Base-by-base conservation (phyloP, 1,284 basidiomycete genomes). In the Stereum hirsutum region DNA sequence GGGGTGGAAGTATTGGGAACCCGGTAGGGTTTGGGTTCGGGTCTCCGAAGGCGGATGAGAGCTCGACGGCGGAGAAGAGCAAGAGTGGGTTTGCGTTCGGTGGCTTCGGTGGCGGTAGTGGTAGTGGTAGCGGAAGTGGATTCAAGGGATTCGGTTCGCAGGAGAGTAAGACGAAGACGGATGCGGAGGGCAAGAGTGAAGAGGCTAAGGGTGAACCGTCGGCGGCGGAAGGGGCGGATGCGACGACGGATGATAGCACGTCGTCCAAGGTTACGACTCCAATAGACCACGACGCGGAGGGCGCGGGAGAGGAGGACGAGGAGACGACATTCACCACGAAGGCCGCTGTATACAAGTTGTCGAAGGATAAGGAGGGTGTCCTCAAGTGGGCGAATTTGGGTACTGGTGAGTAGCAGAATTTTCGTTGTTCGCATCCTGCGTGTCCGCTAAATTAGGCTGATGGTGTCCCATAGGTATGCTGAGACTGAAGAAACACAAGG, bases 241-340 rank as follows among this genome's bases (percentile, higher is more conserved):
- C 44, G 4, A 49, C 51, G n/a, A 27, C 59, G 57, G 46, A 39
- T 71, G 24, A 49, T 68, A 12, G 59, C 69, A 6, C 61, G n/a
- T n/a, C n/a, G n/a, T n/a, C 61, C 20, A 67, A n/a, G n/a, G n/a
- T n/a, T n/a, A n/a, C n/a, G n/a, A n/a, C n/a, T n/a, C n/a, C n/a
- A 65, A 17, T 14, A 27, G 62, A 63, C 23, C 74, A 80, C 49
- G 83, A 85, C 50, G 66, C 66, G 39, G 83, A 84, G 51, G 84
- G 84, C n/a, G 77, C 78, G 53, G 85, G 85, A 14, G 89, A 92
- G 62, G 85, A 93, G 58, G 70, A 82, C 34, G 89, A 93, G 57
- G 78, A 81, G 44, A 89, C 85, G 2, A 63, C 69, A 15, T 67
- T 81, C 57, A 68, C 72, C 41, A 65, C 75, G 42, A 75, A 73